Base-by-base conservation (phyloP, 257 asterid genomes). In the Solanum stenotomum region DNA sequence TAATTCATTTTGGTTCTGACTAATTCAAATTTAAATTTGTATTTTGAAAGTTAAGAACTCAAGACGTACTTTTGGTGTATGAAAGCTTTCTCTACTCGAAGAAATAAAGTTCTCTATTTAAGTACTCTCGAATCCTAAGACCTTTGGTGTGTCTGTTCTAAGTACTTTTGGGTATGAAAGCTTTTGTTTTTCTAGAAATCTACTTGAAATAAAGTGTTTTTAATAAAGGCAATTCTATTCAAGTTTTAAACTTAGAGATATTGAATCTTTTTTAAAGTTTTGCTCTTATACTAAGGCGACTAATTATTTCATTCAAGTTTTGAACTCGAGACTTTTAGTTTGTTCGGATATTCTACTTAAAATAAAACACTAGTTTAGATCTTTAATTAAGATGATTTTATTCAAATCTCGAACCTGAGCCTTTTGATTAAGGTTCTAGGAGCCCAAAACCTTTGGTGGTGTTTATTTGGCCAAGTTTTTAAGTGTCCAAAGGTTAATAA, bases 271-370 rank as follows among this genome's bases (percentile, higher is more conserved):
- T 61, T 61, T 2, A 1, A 61, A 61, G 3, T 22, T n/a, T 25
- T 25, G 18, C n/a, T n/a, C 18, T 25, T 25, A 6, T 5, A 25
- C 33, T n/a, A 65, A 65, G 1, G 4, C 1, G 4, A 25, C 0
- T 65, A 40, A 40, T 40, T 14, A 5, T 65, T n/a, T 25, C 6
- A 5, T 65, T n/a, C 1, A 25, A n/a, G 4, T 65, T 65, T n/a
- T 11, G 0, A 25, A 65, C 1, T 25, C 1, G 2, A 65, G 0
- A 65, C 0, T 5, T 29, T 29, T 13, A 3, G 1, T 29, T 0
- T 70, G 12, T 27, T 7, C 8, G 1, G 2, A 67, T 27, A 8
- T 67, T 46, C 20, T 14, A 46, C 8, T 46, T 14, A 46, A 52
- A 52, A 52, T 52, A 52, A 52, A 52, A 52, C 1, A 52, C 0